Conservation (phyloP, 225 moss, liverwort and hornwort species). For the Marchantia polymorpha region DNA sequence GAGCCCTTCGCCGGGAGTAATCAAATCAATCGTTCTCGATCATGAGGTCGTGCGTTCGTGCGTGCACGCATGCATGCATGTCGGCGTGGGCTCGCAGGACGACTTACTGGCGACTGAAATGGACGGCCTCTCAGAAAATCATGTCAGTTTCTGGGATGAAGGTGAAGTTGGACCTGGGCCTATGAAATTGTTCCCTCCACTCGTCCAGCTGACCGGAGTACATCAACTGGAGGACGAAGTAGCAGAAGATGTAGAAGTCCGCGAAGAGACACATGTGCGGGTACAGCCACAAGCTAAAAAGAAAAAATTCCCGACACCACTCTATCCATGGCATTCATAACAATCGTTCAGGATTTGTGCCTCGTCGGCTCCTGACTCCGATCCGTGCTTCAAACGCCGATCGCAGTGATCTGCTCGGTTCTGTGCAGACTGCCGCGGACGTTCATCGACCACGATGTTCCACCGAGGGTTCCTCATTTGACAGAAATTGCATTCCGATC, state of each 20-base stretch:
- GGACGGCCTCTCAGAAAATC: neutral
- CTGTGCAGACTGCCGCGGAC: too few relatives aligned
- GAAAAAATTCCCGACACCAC: slow-evolving; percentile 4
- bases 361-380: too few relatives aligned
- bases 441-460: too few relatives aligned
- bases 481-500: too few relatives aligned
- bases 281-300: slow-evolving; percentile 17
- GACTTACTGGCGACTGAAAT: too few relatives aligned
- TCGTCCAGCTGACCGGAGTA: slow-evolving; percentile 18
- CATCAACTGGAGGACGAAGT: slow-evolving; percentile 2
- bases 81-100: too few relatives aligned
- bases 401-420: too few relatives aligned
- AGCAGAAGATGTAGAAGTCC: slow-evolving; percentile 19
- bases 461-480: too few relatives aligned
- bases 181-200: slow-evolving; percentile 9
- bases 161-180: neutral
- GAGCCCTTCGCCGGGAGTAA: neutral
- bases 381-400: too few relatives aligned
- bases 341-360: neutral
- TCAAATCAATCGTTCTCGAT: neutral
- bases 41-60: too few relatives aligned
- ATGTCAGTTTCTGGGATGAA: neutral
- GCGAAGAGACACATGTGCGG: slow-evolving; percentile 20
- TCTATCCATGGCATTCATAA: slow-evolving; percentile 16
- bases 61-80: too few relatives aligned